phyloP scores from a whole-genome alignment of 129 eudicot genomes.

The Calendula officinalis region DNA sequence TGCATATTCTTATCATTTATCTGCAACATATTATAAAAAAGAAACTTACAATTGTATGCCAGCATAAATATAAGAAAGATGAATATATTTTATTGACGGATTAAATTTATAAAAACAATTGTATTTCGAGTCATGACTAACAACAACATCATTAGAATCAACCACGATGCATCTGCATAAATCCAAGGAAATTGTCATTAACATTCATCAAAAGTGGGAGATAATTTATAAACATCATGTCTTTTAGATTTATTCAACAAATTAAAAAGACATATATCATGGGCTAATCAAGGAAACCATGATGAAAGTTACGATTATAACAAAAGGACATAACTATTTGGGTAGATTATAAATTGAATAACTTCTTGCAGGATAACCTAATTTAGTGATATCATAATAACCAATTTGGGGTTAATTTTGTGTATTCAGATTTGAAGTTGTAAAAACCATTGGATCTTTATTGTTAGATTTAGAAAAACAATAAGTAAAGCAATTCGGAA shows the following conservation, averaged over 20 bases:
- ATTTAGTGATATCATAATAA: not conserved
- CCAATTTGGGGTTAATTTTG: not conserved
- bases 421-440: not conserved
- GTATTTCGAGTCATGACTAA: slow-evolving; percentile 80
- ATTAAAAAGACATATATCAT: too few species aligned
- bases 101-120: slow-evolving; percentile 53
- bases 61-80: not conserved
- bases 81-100: not conserved
- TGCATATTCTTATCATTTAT: too few species aligned
- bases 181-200: slow-evolving; percentile 11
- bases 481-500: not conserved
- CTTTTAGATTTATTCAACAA: too few species aligned
- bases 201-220: not conserved
- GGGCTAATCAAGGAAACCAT: too few species aligned
- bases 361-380: not conserved
- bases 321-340: too few species aligned
- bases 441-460: too few species aligned
- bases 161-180: slow-evolving; percentile 80
- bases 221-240: not conserved
- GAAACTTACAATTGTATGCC: too few species aligned
- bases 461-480: not conserved
- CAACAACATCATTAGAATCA: slow-evolving; percentile 75
- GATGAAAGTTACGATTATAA: too few species aligned
- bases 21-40: too few species aligned
- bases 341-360: not conserved